These are phyloP conservation scores for Lachancea nothofagi DNA, from an alignment of 805 yeast genomes.

Conservation along the genomic window DNA sequence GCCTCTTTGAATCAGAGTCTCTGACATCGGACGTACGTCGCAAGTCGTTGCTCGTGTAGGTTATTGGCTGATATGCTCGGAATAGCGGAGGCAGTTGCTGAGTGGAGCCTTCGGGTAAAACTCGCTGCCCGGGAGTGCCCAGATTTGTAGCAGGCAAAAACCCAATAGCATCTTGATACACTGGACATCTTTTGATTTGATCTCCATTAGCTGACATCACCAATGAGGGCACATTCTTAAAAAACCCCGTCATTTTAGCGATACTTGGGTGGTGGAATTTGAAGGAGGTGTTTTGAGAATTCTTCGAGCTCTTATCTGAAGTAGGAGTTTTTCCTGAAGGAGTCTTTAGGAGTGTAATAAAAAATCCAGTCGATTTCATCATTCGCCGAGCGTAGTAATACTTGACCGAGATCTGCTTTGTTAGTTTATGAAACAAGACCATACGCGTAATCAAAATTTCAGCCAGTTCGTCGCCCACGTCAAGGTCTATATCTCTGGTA, in stretches of 20 bases:
- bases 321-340: conserved; percentile 21
- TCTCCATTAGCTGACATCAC: conserved; percentile 31
- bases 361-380: conserved; percentile 48
- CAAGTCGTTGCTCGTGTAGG: conserved; percentile 29
- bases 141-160: conserved; percentile 22
- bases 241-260: conserved; percentile 25
- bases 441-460: conserved; percentile 37
- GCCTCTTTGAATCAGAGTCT: conserved; percentile 22
- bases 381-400: conserved; percentile 68
- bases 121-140: conserved; percentile 5
- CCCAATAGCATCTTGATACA: conserved; percentile 35
- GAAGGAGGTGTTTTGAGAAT: conserved; percentile 5
- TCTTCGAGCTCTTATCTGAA: conserved; percentile 3
- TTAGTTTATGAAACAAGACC: conserved; percentile 38
- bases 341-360: conserved; percentile 35
- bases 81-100: conserved; percentile 27
- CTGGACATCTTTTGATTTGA: conserved; percentile 34
- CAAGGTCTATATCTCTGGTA: conserved; percentile 32
- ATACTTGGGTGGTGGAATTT: conserved; percentile 23
- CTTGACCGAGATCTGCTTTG: conserved; percentile 45
- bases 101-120: conserved; percentile 11
- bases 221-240: conserved; percentile 31
- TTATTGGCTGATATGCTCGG: conserved; percentile 32
- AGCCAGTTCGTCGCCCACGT: conserved; percentile 36
- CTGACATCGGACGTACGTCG: conserved; percentile 21